Percentiles rank a stretch among this genome's conserved stretches.
These are phyloP conservation scores for Thielaviopsis ethacetica DNA, from an alignment of 2,329 filamentous ascomycete genomes.

Conservation along the genomic window DNA sequence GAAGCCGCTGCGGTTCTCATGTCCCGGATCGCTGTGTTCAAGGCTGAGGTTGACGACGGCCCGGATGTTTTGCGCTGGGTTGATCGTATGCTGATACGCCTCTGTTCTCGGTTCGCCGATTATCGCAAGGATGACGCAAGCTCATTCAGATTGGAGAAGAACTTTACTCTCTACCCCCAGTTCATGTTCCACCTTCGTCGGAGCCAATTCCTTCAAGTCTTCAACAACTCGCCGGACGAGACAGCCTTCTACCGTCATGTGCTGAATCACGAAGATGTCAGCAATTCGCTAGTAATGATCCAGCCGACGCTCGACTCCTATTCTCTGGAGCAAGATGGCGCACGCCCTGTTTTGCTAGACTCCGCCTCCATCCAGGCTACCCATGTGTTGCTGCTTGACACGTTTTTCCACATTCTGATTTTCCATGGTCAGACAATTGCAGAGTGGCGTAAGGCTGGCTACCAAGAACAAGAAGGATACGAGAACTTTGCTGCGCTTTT, in stretches of 20 bases:
- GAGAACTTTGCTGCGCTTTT: constrained; percentile 84
- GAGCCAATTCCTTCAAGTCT: constrained; percentile 95
- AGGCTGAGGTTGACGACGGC: constrained; percentile 94
- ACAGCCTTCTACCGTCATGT: constrained; percentile 98
- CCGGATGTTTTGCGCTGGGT: constrained; percentile 98
- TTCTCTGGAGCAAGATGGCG: constrained; percentile 87
- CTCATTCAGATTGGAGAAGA: constrained; percentile 93
- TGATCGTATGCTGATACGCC: constrained; percentile 90
- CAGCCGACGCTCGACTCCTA: constrained; percentile 96
- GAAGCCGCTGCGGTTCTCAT: constrained; percentile 95
- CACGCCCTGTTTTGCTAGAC: constrained; percentile 84
- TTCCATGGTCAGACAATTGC: constrained; percentile 98
- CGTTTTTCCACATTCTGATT: constrained; percentile 98
- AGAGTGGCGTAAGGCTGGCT: constrained; percentile 94
- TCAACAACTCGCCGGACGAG: constrained; percentile 98
- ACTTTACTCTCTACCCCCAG: constrained; percentile 95
- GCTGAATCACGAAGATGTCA: constrained; percentile 90
- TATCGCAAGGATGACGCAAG: constrained; percentile 97
- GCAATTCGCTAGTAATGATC: constrained; percentile 96
- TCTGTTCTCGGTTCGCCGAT: constrained; percentile 93
- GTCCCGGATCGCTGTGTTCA: constrained; percentile 98
- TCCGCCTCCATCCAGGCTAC: constrained; percentile 91
- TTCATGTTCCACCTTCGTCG: constrained; percentile 99
- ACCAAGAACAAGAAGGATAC: constrained; percentile 95
- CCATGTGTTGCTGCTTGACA: constrained; percentile 86